phyloP scores from a whole-genome alignment of 805 yeast genomes.

The Spathaspora hagerdaliae region DNA sequence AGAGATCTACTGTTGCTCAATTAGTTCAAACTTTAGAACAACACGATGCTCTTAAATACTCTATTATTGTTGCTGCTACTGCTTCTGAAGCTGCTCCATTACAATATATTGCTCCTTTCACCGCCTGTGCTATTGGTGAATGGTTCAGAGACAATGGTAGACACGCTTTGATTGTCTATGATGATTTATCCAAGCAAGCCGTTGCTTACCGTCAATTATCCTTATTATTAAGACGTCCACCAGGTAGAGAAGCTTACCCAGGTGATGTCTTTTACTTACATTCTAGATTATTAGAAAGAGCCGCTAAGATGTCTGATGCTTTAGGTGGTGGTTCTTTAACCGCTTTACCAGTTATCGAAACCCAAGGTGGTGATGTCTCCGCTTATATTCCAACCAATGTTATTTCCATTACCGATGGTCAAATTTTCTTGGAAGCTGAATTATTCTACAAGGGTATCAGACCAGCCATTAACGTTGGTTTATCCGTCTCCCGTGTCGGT shows the following conservation, averaged over 20 bases:
- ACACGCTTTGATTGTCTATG: constrained; percentile 95
- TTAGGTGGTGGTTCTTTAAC: constrained; percentile 93
- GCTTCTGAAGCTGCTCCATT: constrained; percentile 99
- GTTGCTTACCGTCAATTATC: constrained; percentile 99
- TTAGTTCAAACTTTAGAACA: constrained; percentile 98
- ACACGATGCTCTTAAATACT: constrained; percentile 95
- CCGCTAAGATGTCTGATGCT: constrained; percentile 91
- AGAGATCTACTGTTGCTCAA: constrained; percentile 99
- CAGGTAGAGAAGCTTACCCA: constrained; percentile 96
- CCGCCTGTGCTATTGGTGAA: constrained; percentile 99
- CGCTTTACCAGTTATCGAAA: constrained; percentile 94
- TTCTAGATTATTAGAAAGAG: constrained; percentile 94
- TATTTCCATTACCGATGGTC: constrained; percentile 96
- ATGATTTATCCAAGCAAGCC: constrained; percentile 98
- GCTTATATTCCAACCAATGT: constrained; percentile 98
- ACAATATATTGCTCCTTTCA: constrained; percentile 99
- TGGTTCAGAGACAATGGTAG: constrained; percentile 99
- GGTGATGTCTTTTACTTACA: constrained; percentile 96
- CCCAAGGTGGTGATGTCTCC: constrained; percentile 99
- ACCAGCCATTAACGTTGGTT: constrained; percentile 99
- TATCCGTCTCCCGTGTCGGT: constrained; percentile 99
- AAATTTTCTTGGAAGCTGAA: constrained; percentile 98
- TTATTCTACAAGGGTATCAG: constrained; percentile 99
- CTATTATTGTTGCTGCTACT: constrained; percentile 98
- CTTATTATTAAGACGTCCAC: constrained; percentile 93